Evolutionary conservation across 768 basidiomycete genomes (phyloP).

Genomic region (Fomitopsis serialis): DNA sequence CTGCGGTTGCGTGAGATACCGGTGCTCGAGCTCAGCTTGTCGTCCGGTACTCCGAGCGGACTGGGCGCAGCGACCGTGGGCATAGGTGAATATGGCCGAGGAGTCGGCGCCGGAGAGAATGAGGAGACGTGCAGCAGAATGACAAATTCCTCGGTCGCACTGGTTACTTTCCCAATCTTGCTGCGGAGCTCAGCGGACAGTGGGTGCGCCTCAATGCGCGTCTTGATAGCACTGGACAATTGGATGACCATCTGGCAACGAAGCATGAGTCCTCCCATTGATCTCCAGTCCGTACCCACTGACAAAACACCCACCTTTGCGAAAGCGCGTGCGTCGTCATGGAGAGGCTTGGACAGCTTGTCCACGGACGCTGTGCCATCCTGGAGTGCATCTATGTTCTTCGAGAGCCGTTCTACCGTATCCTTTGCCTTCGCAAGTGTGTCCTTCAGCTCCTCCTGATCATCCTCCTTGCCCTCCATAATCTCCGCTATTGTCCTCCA

Average conservation of each 20-base stretch:
- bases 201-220: constrained; percentile 48
- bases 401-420: constrained; percentile 57
- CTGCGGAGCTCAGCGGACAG: constrained; percentile 57
- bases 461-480: constrained; percentile 44
- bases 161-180: constrained; percentile 72
- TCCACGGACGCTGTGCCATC: constrained; percentile 45
- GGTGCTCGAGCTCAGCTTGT: constrained; percentile 41
- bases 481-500: constrained; percentile 81
- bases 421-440: constrained; percentile 56
- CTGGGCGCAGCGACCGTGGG: constrained; percentile 38
- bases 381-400: constrained; percentile 53
- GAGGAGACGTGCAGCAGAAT: constrained; percentile 85
- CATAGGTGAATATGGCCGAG: constrained; percentile 59
- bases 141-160: constrained; percentile 82
- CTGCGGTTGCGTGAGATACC: constrained; percentile 57
- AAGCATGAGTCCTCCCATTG: constrained; percentile 6
- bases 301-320: constrained; percentile 55
- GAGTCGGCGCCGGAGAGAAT: constrained; percentile 54
- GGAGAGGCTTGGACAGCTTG: constrained; percentile 44
- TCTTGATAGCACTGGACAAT: constrained; percentile 69
- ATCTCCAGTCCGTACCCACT: too few species aligned
- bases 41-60: constrained; percentile 30
- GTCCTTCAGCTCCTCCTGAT: constrained; percentile 42
- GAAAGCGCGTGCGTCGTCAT: constrained; percentile 76
- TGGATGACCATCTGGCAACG: constrained; percentile 61